Percentiles rank a stretch among this genome's conserved stretches.
Conservation (phyloP, 495 filamentous ascomycete species). For the Mytilinidion resinicola region DNA sequence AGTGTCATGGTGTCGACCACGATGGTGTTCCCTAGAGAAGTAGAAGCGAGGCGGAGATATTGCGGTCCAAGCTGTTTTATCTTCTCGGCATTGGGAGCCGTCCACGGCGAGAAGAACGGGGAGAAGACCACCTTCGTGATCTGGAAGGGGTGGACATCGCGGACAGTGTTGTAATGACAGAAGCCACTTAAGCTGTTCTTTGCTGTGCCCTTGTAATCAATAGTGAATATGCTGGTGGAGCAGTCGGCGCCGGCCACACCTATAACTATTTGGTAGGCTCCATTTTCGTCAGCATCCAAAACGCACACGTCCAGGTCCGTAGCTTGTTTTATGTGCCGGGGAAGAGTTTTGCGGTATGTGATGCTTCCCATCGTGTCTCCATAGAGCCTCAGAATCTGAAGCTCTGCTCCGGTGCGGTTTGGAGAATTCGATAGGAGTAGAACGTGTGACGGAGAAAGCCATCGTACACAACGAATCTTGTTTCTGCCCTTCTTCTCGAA, state of each 20-base stretch:
- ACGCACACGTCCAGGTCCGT: constrained; percentile 69
- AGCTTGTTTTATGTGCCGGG: constrained; percentile 53
- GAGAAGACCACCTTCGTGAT: constrained; percentile 85
- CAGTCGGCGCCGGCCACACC: constrained; percentile 79
- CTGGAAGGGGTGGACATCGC: constrained; percentile 70
- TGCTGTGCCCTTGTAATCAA: constrained; percentile 49
- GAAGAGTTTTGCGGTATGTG: constrained; percentile 49
- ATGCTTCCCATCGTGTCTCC: constrained; percentile 34
- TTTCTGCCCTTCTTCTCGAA: constrained; percentile 31
- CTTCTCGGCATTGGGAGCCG: constrained; percentile 31
- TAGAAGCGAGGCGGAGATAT: constrained; percentile 74
- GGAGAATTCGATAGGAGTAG: constrained; percentile 41
- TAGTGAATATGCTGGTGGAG: constrained; percentile 51
- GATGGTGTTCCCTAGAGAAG: constrained; percentile 76
- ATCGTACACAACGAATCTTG: constrained; percentile 48
- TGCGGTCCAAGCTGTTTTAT: constrained; percentile 38
- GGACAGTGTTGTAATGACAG: constrained; percentile 55
- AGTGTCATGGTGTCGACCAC: constrained; percentile 81
- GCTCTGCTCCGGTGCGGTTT: constrained; percentile 56
- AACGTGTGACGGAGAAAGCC: constrained; percentile 52
- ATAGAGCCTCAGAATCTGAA: constrained; percentile 56
- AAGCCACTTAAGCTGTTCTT: constrained; percentile 53
- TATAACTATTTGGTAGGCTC: constrained; percentile 66
- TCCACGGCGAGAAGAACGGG: constrained; percentile 51
- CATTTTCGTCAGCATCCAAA: constrained; percentile 42